Evolutionary conservation across 1,284 basidiomycete species (phyloP), one percentile per base, ranked within the genome.

Genomic region (Peniophora sp.): DNA sequence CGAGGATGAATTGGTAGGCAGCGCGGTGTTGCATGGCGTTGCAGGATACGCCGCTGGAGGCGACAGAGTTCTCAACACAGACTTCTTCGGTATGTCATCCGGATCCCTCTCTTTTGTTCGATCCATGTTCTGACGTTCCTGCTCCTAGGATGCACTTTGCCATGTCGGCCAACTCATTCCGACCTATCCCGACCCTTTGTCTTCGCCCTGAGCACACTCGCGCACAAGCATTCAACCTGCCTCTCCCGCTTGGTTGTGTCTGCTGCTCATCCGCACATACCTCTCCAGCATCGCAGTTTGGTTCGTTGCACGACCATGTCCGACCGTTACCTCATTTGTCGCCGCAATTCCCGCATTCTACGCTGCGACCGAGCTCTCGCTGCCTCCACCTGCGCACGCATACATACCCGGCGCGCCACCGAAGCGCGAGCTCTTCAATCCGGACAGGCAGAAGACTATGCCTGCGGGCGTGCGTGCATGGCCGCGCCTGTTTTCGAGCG

Each of bases 401-500:
- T 58, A 59, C 14, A 61, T 67, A 20, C 64, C 69, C 0, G 54
- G 61, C 2, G 57, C 56, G 14, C 65, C 44, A 20, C 38, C 38
- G n/a, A n/a, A 20, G 38, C 38, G 38, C 65, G 0, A 54, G 62
- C 9, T 64, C 61, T 22, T 64, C 67, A 3, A 65, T 74, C 24
- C 67, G 68, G 11, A 55, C 63, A 0, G 56, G 55, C 16, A 50
- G 38, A 41, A 62, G 27, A 59, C 67, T 0, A 59, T 45, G 34
- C 32, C 17, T 56, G n/a, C 66, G 64, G 2, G 73, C 74, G 16
- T 45, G 11, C 76, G 81, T 55, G 62, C 73, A 2, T 85, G 81
- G 82, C 65, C 77, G 20, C 69, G 77, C n/a, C 64, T 85, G 49
- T 55, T 81, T 39, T 71, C 78, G 55, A 66, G 68, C 35, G 65